Evolutionary conservation across 225 moss, liverwort and hornwort genomes (phyloP), one percentile per base, ranked within the genome.

Genomic region (Pseudisothecium myosuroides): DNA sequence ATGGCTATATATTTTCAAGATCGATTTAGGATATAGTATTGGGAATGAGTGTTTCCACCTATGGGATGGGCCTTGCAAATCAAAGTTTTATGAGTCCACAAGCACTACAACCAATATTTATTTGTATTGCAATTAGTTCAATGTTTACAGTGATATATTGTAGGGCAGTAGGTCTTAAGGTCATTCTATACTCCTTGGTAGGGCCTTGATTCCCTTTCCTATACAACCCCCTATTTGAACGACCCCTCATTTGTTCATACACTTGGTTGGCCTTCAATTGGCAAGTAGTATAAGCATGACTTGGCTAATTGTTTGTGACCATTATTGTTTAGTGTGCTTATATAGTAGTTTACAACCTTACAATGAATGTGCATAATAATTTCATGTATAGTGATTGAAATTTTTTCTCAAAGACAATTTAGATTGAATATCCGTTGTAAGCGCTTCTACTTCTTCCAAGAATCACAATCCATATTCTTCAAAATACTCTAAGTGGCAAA

Each of bases 391-490:
- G 0, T 47, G 12, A 19, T 12, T 10, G 0, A 50, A 49, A 21
- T 4, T 34, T 32, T 7, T 50, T 49, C 20, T 49, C 4, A 49
- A 32, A 32, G 7, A 26, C 5, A 20, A 3, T 75, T 26, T 19
- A 0, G 12, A 50, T 76, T 76, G 12, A 12, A 0, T 5, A 13
- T 21, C 2, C 0, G 0, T 32, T 1, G 0, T 76, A 1, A 12
- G 11, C 0, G 0, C 29, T 11, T 47, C 4, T 12, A 47, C 31
- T 3, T 26, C 26, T 71, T 76, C 8, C 0, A 50, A 12, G 1
- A 50, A 76, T 32, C 3, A 50, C 34, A 76, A 20, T 49, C 11
- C 5, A 12, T 12, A 12, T 49, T 32, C 0, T 1, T 75, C 3
- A 31, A 32, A 49, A 49, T 76, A 12, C 5, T 50, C 4, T 7